phyloP scores from a whole-genome alignment of 2,329 filamentous ascomycete genomes.

The Microcyclospora tardicrescens region DNA sequence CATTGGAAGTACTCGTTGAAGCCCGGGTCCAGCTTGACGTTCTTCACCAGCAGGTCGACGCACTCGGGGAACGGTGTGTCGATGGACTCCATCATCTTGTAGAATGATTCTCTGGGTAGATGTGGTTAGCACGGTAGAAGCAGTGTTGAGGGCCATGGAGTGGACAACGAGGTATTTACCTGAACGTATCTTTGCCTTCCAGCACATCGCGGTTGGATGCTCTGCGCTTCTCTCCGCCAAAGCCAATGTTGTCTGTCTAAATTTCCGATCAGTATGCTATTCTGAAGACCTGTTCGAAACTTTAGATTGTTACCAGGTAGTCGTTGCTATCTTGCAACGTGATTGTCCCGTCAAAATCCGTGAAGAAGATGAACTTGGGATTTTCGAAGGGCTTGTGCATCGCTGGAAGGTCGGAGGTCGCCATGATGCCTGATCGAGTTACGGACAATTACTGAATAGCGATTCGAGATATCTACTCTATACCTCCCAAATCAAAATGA shows the following conservation, averaged over 20 bases:
- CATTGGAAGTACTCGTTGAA: conserved; percentile 84
- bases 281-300: background rate
- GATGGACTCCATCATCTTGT: conserved; percentile 83
- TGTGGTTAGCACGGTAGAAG: background rate
- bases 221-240: conserved; percentile 56
- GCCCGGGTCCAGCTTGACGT: conserved; percentile 77
- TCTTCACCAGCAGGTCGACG: conserved; percentile 61
- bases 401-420: conserved; percentile 28
- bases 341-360: conserved; percentile 95
- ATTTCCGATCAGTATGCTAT: conserved; percentile 41
- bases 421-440: conserved; percentile 2
- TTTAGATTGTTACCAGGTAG: conserved; percentile 39
- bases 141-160: too few species aligned
- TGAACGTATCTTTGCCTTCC: conserved; percentile 56
- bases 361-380: conserved; percentile 94
- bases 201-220: conserved; percentile 68
- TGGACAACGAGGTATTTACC: conserved; percentile 35
- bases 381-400: conserved; percentile 37
- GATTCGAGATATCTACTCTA: too few species aligned
- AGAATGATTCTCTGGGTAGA: conserved; percentile 57
- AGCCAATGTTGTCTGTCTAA: conserved; percentile 86
- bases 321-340: conserved; percentile 63
- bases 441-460: too few species aligned
- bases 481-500: too few species aligned
- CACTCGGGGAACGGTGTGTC: conserved; percentile 69